Evolutionary conservation across 1,139 yeast species (phyloP), one percentile per base, ranked within the genome.

Genomic region (Blastobotrys capitulatus): DNA sequence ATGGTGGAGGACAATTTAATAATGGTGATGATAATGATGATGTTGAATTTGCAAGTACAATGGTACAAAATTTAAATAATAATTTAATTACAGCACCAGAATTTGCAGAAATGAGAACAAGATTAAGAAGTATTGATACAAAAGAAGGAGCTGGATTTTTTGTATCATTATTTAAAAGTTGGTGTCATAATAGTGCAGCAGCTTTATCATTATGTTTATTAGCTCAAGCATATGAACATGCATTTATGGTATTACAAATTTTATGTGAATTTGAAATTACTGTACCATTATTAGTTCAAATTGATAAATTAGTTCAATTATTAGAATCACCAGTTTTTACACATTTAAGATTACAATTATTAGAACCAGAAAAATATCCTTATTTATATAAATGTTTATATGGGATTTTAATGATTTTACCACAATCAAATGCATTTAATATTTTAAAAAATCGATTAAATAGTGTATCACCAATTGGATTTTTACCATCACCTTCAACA

Each of bases 131-230:
- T 48, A 53, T 72, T 7, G 72, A 69, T 39, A 79, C 75, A 48
- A 72, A 62, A 36, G 86, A 82, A 44, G 96, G 89, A 51, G 82
- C 85, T 74, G 68, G 75, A 29, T 73, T 90, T 47, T 94, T 94
- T 65, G 77, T 86, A 16, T 75, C 83, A 0, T 72, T 94, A 49
- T 94, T 92, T 68, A 82, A 79, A 60, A 83, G 95, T 51, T 94
- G 98, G 98, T 83, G 96, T 59, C 86, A 86, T 57, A 90, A 89
- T 63, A 82, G 96, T 0, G 89, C 95, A 0, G 92, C 97, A 25
- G 88, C 92, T 0, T 72, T 94, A 40, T 83, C 96, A 0, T 73
- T 94, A 34, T 90, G 97, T 60, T 73, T 94, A 42, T 72, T 92
- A 27, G 86, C 97, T 0, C 92, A 92, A 48, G 88, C 89, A 49